A percentile compares a stretch with the other conserved stretches of the same genome.
Conservation (phyloP, 176 grass and related monocot genomes). For the Leersia perrieri region DNA sequence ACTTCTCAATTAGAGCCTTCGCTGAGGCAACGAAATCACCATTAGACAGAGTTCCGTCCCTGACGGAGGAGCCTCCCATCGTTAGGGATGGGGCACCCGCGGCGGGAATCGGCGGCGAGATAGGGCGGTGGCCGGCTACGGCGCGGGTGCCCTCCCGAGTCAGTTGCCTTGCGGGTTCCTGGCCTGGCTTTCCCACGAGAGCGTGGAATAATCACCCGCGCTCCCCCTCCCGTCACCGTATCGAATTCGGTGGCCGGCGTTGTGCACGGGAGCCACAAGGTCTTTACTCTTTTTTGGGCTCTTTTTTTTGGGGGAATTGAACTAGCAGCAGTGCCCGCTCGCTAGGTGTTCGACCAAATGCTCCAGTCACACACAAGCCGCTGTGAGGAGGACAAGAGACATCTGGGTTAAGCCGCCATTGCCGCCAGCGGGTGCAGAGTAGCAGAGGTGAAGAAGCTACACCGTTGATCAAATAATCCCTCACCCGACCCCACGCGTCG, state of each 20-base stretch:
- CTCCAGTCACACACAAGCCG: too few species aligned
- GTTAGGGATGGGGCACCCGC: background rate
- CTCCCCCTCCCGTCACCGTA: too few species aligned
- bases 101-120: background rate
- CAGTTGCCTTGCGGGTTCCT: background rate
- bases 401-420: too few species aligned
- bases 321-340: background rate
- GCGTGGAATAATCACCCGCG: too few species aligned
- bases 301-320: background rate
- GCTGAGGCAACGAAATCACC: constrained; percentile 58
- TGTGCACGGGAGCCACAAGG: background rate
- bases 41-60: constrained; percentile 50
- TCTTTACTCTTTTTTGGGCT: background rate
- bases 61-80: constrained; percentile 41
- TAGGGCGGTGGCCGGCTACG: background rate
- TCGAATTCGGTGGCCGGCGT: background rate
- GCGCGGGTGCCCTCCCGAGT: background rate
- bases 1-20: constrained; percentile 45
- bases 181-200: too few species aligned
- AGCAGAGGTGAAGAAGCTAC: too few species aligned
- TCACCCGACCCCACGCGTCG: too few species aligned
- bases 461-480: too few species aligned
- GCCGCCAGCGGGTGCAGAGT: too few species aligned
- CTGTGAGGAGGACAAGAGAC: too few species aligned
- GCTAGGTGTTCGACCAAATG: too few species aligned